These are phyloP conservation scores for Penicillium frequentans DNA, from an alignment of 2,329 filamentous ascomycete species.

Conservation along the genomic window DNA sequence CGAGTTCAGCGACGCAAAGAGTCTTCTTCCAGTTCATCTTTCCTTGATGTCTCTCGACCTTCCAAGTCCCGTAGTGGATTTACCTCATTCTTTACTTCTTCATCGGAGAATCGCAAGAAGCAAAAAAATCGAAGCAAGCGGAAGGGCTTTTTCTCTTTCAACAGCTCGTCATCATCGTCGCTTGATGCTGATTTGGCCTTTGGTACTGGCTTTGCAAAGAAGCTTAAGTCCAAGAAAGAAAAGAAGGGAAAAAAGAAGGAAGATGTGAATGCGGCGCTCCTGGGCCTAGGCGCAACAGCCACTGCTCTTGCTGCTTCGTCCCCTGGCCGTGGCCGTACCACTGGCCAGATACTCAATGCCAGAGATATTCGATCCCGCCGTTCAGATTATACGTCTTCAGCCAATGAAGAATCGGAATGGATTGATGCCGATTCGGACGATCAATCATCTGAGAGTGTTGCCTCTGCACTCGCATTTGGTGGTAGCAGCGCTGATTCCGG, in stretches of 20 bases:
- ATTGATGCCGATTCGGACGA: constrained; percentile 59
- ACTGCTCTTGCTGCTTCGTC: constrained; percentile 46
- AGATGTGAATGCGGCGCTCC: constrained; percentile 48
- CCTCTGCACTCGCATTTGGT: constrained; percentile 63
- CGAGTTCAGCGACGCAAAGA: constrained; percentile 32
- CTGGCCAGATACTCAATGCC: constrained; percentile 34
- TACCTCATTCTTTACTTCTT: constrained; percentile 62
- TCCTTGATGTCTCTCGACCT: constrained; percentile 65
- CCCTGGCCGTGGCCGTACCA: constrained; percentile 33
- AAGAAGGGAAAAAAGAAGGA: constrained; percentile 27
- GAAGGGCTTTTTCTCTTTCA: constrained; percentile 57
- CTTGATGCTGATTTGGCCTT: constrained; percentile 69
- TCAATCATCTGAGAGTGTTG: constrained; percentile 53
- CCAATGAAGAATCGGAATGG: constrained; percentile 54
- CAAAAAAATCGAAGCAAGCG: constrained; percentile 47
- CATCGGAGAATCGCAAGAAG: constrained; percentile 53
- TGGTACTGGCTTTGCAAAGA: constrained; percentile 55
- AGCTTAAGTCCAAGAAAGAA: constrained; percentile 37
- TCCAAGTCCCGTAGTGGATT: constrained; percentile 56
- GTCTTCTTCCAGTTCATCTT: constrained; percentile 59
- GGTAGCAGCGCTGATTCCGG: constrained; percentile 55
- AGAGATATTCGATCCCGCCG: constrained; percentile 30
- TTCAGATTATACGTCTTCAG: constrained; percentile 27
- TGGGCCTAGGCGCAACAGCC: constrained; percentile 50
- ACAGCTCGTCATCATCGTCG: constrained; percentile 66